Evolutionary conservation across 495 filamentous ascomycete species (phyloP).

Genomic region (Penicillium paradoxum): DNA sequence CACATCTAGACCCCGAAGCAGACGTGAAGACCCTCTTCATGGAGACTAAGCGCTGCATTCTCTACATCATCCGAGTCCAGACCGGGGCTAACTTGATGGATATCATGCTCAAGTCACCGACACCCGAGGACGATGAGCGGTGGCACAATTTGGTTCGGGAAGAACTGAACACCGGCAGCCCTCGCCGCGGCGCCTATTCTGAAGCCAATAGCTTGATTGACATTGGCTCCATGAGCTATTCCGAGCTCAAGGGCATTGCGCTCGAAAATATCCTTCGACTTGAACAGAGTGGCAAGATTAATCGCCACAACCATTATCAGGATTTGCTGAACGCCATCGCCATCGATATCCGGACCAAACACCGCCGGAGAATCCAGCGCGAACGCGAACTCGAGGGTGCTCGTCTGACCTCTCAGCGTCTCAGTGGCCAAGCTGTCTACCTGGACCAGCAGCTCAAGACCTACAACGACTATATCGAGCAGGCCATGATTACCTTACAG

Average conservation of each 20-base stretch:
- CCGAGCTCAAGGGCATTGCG: slow-evolving; percentile 84
- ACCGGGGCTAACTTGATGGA: slow-evolving; percentile 88
- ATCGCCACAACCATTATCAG: slow-evolving; percentile 90
- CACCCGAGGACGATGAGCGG: slow-evolving; percentile 77
- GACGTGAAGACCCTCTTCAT: slow-evolving; percentile 89
- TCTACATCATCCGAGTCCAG: slow-evolving; percentile 97
- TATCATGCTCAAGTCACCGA: slow-evolving; percentile 87
- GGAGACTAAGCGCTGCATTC: slow-evolving; percentile 94
- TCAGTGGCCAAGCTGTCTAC: slow-evolving; percentile 88
- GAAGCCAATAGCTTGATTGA: slow-evolving; percentile 82
- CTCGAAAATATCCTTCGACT: slow-evolving; percentile 91
- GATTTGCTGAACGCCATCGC: slow-evolving; percentile 96
- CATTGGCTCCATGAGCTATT: slow-evolving; percentile 84
- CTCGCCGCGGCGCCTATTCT: slow-evolving; percentile 79
- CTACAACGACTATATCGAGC: slow-evolving; percentile 99
- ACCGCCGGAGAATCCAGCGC: slow-evolving; percentile 82
- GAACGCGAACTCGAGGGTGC: slow-evolving; percentile 88
- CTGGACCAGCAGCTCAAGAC: slow-evolving; percentile 92
- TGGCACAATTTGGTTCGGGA: slow-evolving; percentile 83
- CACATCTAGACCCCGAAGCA: slow-evolving; percentile 68
- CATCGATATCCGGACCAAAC: slow-evolving; percentile 94
- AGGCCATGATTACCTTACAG: slow-evolving; percentile 97
- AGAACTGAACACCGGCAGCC: slow-evolving; percentile 65
- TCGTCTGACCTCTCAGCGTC: slow-evolving; percentile 70
- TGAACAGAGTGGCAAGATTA: slow-evolving; percentile 79